phyloP scores from a whole-genome alignment of 169 alveolate species.

The Plasmodium chabaudi region DNA sequence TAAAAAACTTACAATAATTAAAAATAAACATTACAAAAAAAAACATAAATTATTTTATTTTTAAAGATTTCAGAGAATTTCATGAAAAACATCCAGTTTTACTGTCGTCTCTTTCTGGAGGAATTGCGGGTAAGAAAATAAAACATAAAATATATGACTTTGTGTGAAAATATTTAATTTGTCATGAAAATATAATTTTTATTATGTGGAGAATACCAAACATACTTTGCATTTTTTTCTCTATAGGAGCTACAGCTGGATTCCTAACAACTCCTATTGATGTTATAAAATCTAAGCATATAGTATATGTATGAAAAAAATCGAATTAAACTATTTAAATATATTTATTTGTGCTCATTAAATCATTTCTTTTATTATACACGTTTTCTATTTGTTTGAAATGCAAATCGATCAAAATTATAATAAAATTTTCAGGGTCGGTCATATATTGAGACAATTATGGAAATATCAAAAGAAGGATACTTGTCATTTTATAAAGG shows the following conservation, averaged over 20 bases:
- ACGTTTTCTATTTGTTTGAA: not conserved
- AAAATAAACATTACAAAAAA: not conserved
- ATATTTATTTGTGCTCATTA: not conserved
- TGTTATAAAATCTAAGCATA: slow-evolving; percentile 95
- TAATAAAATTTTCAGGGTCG: slow-evolving; percentile 38
- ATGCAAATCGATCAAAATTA: not conserved
- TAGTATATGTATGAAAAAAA: slow-evolving; percentile 90
- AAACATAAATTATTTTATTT: not conserved
- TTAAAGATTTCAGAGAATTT: slow-evolving; percentile 33
- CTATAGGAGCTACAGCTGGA: slow-evolving; percentile 96
- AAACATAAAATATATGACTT: not conserved
- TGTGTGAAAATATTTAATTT: not conserved
- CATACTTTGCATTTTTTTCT: not conserved
- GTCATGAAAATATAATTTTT: not conserved
- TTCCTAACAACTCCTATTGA: slow-evolving; percentile 96
- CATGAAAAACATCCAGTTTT: slow-evolving; percentile 35
- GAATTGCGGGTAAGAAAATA: slow-evolving; percentile 44
- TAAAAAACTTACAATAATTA: not conserved
- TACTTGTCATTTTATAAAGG: slow-evolving; percentile 56
- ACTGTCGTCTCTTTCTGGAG: slow-evolving; percentile 53
- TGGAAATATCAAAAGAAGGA: slow-evolving; percentile 49
- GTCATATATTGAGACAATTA: slow-evolving; percentile 22
- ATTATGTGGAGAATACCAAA: slow-evolving; percentile 77
- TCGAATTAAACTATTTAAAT: not conserved
- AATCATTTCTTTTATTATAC: not conserved